Evolutionary conservation across 495 filamentous ascomycete species (phyloP), one percentile per base, ranked within the genome.

Genomic region (Alectoria sarmentosa): DNA sequence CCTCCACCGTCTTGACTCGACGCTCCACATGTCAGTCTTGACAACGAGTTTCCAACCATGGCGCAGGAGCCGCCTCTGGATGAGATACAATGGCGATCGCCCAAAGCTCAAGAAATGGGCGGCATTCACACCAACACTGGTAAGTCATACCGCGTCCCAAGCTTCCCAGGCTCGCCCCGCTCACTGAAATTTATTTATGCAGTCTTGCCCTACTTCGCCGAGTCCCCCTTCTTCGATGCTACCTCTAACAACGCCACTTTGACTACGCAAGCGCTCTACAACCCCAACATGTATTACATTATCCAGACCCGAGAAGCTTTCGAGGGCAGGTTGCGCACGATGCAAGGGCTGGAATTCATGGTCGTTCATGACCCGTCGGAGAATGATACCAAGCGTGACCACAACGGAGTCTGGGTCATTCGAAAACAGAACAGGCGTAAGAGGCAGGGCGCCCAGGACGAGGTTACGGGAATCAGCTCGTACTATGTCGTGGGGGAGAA

Each of bases 141-240:
- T 70, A 66, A 41, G 49, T 54, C 28, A 1, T 13, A 13, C 11
- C 15, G 7, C 4, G 28, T 13, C 23, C 30, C 14, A 1, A 13
- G 30, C 6, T 37, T 15, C 37, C 37, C 34, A 52, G 30, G 34
- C 13, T 23, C 11, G 19, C 41, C 3, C 38, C 15, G 41, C 58
- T 54, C 54, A 32, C 28, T 63, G 42, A 60, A 26, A 4, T 9
- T 23, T 2, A 28, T 17, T 52, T 17, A 10, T 14, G 39, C 55
- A 79, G 86, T 97, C 37, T 88, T 95, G 58, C 91, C 87, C 76
- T 98, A 98, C 75, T 97, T 98, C 73, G 83, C 86, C 58, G 76
- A 88, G 66, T 96, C 91, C 4, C 90, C 91, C 0, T 98, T 96
- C 79, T 98, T 90, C 74, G 94, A 98, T 71, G 79, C 77, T 32